Percentiles rank a stretch among this genome's conserved stretches.
Evolutionary conservation across 2,329 filamentous ascomycete species (phyloP).

Genomic region (Metarhizium humberi): DNA sequence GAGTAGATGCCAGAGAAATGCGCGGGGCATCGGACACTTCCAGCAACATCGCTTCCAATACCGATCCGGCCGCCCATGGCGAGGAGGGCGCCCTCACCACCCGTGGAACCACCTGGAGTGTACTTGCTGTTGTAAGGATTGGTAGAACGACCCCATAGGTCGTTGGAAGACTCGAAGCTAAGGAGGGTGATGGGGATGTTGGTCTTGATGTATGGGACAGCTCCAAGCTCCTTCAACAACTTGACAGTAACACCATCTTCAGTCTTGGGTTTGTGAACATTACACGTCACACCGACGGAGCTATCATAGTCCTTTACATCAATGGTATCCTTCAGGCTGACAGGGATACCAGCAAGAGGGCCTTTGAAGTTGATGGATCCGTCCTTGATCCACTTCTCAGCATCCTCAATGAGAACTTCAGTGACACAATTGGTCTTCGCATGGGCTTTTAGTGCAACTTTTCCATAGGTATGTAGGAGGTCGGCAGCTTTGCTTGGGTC

Average conservation of each 20-base stretch:
- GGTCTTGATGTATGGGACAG: conserved; percentile 88
- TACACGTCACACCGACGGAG: conserved; percentile 69
- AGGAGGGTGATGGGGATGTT: conserved; percentile 80
- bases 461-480: conserved; percentile 78
- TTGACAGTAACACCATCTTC: conserved; percentile 65
- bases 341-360: conserved; percentile 76
- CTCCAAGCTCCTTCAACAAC: conserved; percentile 78
- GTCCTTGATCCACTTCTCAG: conserved; percentile 59
- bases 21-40: conserved; percentile 77
- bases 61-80: conserved; percentile 80
- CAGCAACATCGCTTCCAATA: conserved; percentile 84
- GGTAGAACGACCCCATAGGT: conserved; percentile 70
- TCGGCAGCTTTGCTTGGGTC: conserved; percentile 55
- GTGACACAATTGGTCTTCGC: conserved; percentile 83
- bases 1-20: conserved; percentile 88
- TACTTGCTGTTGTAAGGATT: conserved; percentile 82
- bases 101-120: conserved; percentile 82
- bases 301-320: conserved; percentile 76
- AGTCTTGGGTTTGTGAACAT: conserved; percentile 55
- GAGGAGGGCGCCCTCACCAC: conserved; percentile 73
- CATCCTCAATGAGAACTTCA: conserved; percentile 71
- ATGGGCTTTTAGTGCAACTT: conserved; percentile 75
- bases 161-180: conserved; percentile 72
- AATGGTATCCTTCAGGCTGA: conserved; percentile 76
- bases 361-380: conserved; percentile 62